A percentile compares a stretch with the other conserved stretches of the same genome.
Conservation (phyloP, 78 protist genomes). For the Trichosphaerium sp. region DNA sequence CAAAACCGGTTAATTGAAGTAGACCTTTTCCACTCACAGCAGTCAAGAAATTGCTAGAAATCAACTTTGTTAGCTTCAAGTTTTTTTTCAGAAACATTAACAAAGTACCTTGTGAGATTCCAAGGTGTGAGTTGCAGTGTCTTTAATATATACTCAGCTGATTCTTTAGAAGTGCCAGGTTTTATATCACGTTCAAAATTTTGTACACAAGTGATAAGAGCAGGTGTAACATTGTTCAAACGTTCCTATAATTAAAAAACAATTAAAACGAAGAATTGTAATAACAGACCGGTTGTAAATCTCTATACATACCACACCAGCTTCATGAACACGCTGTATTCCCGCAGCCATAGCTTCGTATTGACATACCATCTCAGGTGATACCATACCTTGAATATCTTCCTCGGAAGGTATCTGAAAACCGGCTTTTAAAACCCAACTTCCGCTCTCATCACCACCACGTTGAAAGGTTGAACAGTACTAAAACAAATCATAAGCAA, state of each 20-base stretch:
- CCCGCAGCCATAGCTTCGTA: slow-evolving; percentile 32
- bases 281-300: too few species aligned
- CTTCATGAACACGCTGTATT: slow-evolving; percentile 19
- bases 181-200: too few species aligned
- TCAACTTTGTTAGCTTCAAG: too few species aligned
- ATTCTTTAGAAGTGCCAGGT: too few species aligned
- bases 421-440: slow-evolving; percentile 46
- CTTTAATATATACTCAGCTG: too few species aligned
- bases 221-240: too few species aligned
- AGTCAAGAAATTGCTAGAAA: slow-evolving; percentile 5
- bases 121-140: slow-evolving; percentile 34
- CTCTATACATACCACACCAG: too few species aligned
- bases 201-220: too few species aligned
- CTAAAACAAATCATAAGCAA: too few species aligned
- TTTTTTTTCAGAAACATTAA: too few species aligned
- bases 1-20: slow-evolving; percentile 17
- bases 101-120: slow-evolving; percentile 48
- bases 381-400: slow-evolving; percentile 24
- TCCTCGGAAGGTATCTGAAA: slow-evolving; percentile 37
- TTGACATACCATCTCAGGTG: slow-evolving; percentile 33
- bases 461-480: slow-evolving; percentile 49
- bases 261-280: too few species aligned
- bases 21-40: slow-evolving; percentile 29
- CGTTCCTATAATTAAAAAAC: too few species aligned
- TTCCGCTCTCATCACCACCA: slow-evolving; percentile 57